Conservation (phyloP, 1,139 yeast genomes). For the Trichomonascaceae sp. region DNA sequence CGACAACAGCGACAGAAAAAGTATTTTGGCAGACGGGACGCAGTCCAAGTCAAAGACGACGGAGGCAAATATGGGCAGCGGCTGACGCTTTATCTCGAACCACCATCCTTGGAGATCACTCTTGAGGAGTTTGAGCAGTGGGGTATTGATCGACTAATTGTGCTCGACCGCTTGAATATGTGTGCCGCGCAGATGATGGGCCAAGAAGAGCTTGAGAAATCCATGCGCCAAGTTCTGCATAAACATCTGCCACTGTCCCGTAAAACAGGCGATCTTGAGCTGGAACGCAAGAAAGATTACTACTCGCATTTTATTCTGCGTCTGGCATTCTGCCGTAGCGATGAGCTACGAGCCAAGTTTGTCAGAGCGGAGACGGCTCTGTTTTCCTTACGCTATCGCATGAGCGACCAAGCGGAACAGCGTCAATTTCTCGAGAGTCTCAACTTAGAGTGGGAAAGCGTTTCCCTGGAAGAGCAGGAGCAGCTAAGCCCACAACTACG, state of each 20-base stretch:
- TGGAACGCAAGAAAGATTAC: constrained; percentile 75
- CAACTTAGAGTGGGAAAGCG: constrained; percentile 56
- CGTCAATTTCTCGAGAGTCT: constrained; percentile 45
- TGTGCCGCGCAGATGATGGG: constrained; percentile 53
- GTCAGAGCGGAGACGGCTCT: constrained; percentile 61
- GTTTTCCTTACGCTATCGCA: constrained; percentile 58
- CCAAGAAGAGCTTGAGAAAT: constrained; percentile 48
- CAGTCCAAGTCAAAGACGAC: constrained; percentile 22
- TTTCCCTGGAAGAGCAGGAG: constrained; percentile 46
- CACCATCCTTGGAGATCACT: constrained; percentile 78
- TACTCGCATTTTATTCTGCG: constrained; percentile 82
- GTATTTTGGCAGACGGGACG: constrained; percentile 62
- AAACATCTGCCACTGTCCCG: constrained; percentile 51
- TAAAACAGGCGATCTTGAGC: constrained; percentile 9
- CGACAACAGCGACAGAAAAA: constrained; percentile 65
- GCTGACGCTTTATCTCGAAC: constrained; percentile 54
- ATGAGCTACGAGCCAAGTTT: constrained; percentile 71
- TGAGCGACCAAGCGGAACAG: constrained; percentile 59
- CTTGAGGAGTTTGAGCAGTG: constrained; percentile 85
- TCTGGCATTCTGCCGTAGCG: constrained; percentile 77
- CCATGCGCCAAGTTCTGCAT: constrained; percentile 51
- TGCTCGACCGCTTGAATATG: constrained; percentile 75
- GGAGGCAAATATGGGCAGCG: constrained; percentile 19
- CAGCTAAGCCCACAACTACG: constrained; percentile 35
- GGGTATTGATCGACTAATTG: constrained; percentile 85